These are phyloP conservation scores for Eimeria nieschulzi DNA, from an alignment of 169 alveolate species.

Conservation along the genomic window DNA sequence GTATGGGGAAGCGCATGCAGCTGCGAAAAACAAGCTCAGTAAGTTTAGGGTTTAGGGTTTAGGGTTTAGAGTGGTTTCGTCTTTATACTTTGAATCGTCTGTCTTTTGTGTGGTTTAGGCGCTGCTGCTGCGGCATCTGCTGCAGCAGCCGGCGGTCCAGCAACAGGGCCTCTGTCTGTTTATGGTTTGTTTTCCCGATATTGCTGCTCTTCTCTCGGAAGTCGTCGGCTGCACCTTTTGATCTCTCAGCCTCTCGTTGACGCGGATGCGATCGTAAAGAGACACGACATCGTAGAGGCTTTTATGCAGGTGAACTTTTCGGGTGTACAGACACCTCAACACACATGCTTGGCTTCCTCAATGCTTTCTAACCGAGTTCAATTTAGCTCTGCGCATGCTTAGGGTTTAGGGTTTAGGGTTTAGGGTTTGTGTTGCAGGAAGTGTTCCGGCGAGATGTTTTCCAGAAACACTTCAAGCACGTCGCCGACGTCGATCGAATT, in stretches of 20 bases:
- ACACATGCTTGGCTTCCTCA: neutral
- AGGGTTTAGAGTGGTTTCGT: neutral
- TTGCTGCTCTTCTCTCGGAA: slow-evolving; percentile 95
- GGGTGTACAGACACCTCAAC: slow-evolving; percentile 10
- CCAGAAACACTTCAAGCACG: slow-evolving; percentile 83
- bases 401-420: slow-evolving; percentile 12
- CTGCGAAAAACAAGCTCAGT: slow-evolving; percentile 13
- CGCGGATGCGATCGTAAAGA: slow-evolving; percentile 86
- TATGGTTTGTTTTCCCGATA: slow-evolving; percentile 14
- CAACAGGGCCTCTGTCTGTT: neutral
- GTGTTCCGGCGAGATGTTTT: slow-evolving; percentile 82
- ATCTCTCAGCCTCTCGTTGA: slow-evolving; percentile 96
- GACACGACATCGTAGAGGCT: slow-evolving; percentile 95
- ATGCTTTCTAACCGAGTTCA: no score
- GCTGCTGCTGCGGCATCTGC: slow-evolving; percentile 57
- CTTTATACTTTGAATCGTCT: neutral
- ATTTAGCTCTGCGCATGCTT: no score
- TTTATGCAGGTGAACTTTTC: slow-evolving; percentile 78
- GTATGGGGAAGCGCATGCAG: slow-evolving; percentile 34
- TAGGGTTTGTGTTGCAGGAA: slow-evolving; percentile 57
- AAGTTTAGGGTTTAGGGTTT: slow-evolving; percentile 1
- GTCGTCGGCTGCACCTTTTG: slow-evolving; percentile 93
- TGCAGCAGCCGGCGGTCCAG: neutral
- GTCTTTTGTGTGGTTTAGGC: neutral
- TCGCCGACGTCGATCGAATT: slow-evolving; percentile 84